phyloP scores from a whole-genome alignment of 169 alveolate genomes.

The Eimeria maxima region DNA sequence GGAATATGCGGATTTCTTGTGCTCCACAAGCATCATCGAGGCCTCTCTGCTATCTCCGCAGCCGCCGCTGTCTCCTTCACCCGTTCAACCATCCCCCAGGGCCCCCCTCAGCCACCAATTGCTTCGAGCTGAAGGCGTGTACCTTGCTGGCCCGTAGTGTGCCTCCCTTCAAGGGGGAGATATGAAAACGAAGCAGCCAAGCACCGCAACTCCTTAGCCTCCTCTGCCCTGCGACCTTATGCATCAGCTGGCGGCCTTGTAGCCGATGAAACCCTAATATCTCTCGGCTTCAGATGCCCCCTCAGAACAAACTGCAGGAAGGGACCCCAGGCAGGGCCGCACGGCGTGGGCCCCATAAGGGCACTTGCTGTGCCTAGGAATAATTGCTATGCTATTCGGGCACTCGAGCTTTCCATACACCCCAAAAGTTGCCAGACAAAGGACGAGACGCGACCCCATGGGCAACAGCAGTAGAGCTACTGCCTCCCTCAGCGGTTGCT shows the following conservation, averaged over 20 bases:
- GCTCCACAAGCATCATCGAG: slow-evolving; percentile 71
- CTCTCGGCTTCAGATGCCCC: neutral
- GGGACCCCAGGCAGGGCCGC: no score
- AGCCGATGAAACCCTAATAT: neutral
- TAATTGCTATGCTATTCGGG: neutral
- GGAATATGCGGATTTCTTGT: slow-evolving; percentile 39
- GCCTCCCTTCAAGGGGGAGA: neutral
- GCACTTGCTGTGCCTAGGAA: neutral
- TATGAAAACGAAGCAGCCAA: neutral
- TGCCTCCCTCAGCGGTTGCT: slow-evolving; percentile 4
- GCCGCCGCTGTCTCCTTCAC: slow-evolving; percentile 10
- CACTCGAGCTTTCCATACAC: neutral
- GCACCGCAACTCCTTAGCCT: neutral
- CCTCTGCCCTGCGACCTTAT: neutral
- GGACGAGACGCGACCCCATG: neutral
- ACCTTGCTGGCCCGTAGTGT: neutral
- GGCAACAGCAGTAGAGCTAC: neutral
- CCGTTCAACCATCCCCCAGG: neutral
- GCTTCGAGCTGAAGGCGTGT: slow-evolving; percentile 28
- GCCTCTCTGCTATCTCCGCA: slow-evolving; percentile 70
- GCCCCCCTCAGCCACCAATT: neutral
- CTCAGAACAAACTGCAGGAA: no score
- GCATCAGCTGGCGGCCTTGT: neutral
- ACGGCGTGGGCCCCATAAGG: neutral
- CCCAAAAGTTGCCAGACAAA: neutral